Conservation (phyloP, 345 rosid genomes). For the Rhizophora apiculata region DNA sequence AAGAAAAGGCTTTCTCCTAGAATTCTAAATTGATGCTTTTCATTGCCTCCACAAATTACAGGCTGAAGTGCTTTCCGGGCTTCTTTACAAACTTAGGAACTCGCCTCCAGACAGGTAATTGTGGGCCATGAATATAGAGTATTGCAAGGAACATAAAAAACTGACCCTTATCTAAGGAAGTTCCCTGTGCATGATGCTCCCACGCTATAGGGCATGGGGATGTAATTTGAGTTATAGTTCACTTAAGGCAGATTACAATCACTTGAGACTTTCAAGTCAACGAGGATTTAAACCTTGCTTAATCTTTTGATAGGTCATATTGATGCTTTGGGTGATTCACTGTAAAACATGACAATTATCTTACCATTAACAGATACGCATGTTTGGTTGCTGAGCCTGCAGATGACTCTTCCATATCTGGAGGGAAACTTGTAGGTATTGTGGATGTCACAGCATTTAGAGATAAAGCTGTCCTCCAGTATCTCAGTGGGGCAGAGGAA, state of each 20-base stretch:
- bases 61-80: slow-evolving; percentile 86
- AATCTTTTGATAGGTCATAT: slow-evolving; percentile 8
- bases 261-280: neutral
- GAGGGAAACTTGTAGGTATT: slow-evolving; percentile 53
- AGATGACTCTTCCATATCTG: slow-evolving; percentile 20
- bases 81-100: slow-evolving; percentile 70
- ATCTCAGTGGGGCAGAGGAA: slow-evolving; percentile 54
- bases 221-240: too few species aligned
- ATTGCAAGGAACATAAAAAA: neutral
- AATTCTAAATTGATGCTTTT: neutral
- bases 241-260: neutral
- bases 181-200: neutral
- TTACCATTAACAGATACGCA: slow-evolving; percentile 50
- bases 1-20: neutral
- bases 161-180: neutral
- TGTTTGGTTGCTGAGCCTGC: slow-evolving; percentile 72
- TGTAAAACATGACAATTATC: slow-evolving; percentile 6
- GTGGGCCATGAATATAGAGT: neutral
- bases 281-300: neutral
- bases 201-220: neutral
- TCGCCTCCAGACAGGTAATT: slow-evolving; percentile 71
- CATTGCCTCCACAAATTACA: slow-evolving; percentile 15
- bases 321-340: slow-evolving; percentile 6
- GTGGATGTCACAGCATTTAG: slow-evolving; percentile 71
- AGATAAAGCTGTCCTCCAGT: slow-evolving; percentile 49